Conservation (phyloP, 148 eudicot genomes). For the Persicaria maculosa region DNA sequence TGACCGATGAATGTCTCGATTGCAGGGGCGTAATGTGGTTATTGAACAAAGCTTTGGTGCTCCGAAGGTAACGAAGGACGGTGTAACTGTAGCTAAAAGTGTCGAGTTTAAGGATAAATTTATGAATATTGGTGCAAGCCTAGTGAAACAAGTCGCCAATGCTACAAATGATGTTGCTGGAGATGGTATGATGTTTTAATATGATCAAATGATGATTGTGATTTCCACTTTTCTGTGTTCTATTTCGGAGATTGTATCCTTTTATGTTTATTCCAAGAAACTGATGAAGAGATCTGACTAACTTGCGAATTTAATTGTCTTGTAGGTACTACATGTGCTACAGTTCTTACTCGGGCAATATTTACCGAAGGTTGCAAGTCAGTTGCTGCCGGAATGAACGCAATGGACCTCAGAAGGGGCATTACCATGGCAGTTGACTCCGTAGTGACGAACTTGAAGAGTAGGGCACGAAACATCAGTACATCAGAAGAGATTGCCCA, state of each 20-base stretch:
- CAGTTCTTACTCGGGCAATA: constrained; percentile 59
- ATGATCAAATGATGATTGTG: background rate
- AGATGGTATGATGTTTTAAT: constrained; percentile 36
- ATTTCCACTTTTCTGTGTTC: background rate
- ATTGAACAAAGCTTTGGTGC: constrained; percentile 66
- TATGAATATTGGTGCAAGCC: constrained; percentile 62
- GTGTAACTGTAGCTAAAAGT: constrained; percentile 69
- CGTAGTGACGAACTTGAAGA: constrained; percentile 60
- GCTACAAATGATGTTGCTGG: constrained; percentile 83
- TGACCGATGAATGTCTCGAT: constrained; percentile 5
- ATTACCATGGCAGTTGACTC: constrained; percentile 49
- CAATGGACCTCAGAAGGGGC: constrained; percentile 64
- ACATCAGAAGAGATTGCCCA: constrained; percentile 92
- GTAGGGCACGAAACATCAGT: constrained; percentile 81
- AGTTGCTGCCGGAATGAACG: constrained; percentile 79
- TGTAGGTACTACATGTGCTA: constrained; percentile 72
- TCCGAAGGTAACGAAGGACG: constrained; percentile 74
- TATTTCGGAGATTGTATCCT: background rate
- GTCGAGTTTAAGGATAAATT: constrained; percentile 56
- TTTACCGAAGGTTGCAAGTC: constrained; percentile 68
- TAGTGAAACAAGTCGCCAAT: constrained; percentile 71
- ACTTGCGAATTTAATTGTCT: constrained; percentile 5
- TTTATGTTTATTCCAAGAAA: background rate
- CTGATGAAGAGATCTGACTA: background rate
- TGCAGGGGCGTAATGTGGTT: constrained; percentile 59